phyloP scores from a whole-genome alignment of 371 early-diverging fungal species.

The Lichtheimia hyalospora region DNA sequence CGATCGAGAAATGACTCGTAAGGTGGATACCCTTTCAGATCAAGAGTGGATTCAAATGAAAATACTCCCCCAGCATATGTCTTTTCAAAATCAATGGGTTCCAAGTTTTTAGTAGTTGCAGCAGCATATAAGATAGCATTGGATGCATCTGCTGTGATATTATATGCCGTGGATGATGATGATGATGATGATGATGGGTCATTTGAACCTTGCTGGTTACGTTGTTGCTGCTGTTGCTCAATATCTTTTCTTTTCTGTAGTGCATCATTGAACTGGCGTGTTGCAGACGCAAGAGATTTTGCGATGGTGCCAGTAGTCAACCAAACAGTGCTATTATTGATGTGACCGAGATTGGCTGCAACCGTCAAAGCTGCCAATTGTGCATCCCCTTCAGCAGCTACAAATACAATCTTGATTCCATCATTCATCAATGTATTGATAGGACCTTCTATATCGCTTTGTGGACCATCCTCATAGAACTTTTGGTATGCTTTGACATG shows the following conservation, averaged over 20 bases:
- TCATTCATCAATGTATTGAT: conserved; percentile 36
- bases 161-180: no score
- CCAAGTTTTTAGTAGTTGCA: conserved; percentile 13
- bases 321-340: conserved; percentile 45
- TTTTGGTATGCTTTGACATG: conserved; percentile 45
- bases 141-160: conserved; percentile 2
- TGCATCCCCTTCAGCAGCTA: conserved; percentile 50
- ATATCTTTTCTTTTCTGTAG: conserved; percentile 7
- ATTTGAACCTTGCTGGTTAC: conserved; percentile 1
- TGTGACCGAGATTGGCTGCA: conserved; percentile 40
- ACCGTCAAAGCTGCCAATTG: conserved; percentile 37
- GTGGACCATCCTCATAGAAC: conserved; percentile 47
- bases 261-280: conserved; percentile 26
- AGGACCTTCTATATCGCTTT: conserved; percentile 42
- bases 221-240: neutral
- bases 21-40: conserved; percentile 43
- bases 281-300: conserved; percentile 15
- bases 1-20: conserved; percentile 46
- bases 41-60: conserved; percentile 25
- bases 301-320: conserved; percentile 26
- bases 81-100: conserved; percentile 28
- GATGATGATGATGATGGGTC: neutral
- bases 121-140: conserved; percentile 30
- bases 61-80: conserved; percentile 51
- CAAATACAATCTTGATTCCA: conserved; percentile 47